Evolutionary conservation across 192 early-diverging fungal genomes (phyloP).

Genomic region (Coemansia asiatica): DNA sequence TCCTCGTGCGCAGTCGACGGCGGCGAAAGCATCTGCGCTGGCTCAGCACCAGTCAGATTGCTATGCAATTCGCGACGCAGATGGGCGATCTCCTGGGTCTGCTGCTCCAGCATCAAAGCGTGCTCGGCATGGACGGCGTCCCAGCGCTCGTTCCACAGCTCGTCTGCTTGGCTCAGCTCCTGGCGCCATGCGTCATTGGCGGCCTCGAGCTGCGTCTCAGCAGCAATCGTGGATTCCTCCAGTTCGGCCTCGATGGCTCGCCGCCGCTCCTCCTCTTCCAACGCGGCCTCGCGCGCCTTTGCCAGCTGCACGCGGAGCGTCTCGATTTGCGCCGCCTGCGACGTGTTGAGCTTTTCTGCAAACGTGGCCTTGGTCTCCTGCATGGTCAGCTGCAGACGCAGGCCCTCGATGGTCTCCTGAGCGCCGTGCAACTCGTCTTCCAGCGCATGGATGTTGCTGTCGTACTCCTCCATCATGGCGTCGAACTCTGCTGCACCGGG

Average conservation of each 20-base stretch:
- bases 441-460: constrained; percentile 61
- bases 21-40: constrained; percentile 30
- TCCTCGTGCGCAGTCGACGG: constrained; percentile 34
- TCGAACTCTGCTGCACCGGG: constrained; percentile 59
- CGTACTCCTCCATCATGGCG: constrained; percentile 74
- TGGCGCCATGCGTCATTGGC: constrained; percentile 32
- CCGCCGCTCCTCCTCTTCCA: constrained; percentile 54
- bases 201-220: constrained; percentile 34
- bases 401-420: constrained; percentile 59
- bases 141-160: constrained; percentile 52
- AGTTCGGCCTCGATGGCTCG: constrained; percentile 57
- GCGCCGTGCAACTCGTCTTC: constrained; percentile 63
- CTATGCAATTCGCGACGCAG: not conserved
- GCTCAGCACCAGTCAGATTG: no score
- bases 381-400: constrained; percentile 59
- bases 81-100: constrained; percentile 8
- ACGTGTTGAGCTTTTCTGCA: constrained; percentile 44
- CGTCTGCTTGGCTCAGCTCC: constrained; percentile 41
- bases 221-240: constrained; percentile 49
- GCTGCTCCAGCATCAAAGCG: constrained; percentile 8
- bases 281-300: constrained; percentile 44
- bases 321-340: constrained; percentile 55
- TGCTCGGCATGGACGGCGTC: constrained; percentile 32
- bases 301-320: constrained; percentile 45
- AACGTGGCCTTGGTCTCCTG: constrained; percentile 58